These are phyloP conservation scores for Bryopsis sp. DNA, from an alignment of 139 green algal species.

Conservation along the genomic window DNA sequence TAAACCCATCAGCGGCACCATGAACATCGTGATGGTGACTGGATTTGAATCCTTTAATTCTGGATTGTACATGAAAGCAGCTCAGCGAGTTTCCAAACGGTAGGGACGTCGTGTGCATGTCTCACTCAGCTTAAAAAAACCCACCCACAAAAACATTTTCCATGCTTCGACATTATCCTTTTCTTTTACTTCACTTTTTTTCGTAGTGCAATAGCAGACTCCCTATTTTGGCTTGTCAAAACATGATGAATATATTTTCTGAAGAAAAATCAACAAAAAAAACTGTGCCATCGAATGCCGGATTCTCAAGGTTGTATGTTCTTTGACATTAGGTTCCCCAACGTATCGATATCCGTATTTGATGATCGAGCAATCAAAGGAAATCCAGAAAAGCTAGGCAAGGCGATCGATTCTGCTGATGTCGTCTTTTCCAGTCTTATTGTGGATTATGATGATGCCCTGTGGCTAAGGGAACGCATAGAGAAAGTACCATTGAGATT, in stretches of 20 bases:
- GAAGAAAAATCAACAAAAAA: not conserved
- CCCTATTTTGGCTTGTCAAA: too few species aligned
- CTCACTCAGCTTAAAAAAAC: too few species aligned
- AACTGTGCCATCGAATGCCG: not conserved
- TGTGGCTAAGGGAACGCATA: conserved; percentile 77
- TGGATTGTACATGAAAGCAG: conserved; percentile 70
- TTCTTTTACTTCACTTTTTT: too few species aligned
- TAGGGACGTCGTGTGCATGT: too few species aligned
- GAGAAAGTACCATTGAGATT: conserved; percentile 66
- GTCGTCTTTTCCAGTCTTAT: conserved; percentile 89
- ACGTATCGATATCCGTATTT: conserved; percentile 68
- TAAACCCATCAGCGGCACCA: not conserved
- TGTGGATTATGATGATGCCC: conserved; percentile 95
- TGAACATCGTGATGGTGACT: conserved; percentile 83
- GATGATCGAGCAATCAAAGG: conserved; percentile 75
- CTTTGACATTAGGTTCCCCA: conserved; percentile 26
- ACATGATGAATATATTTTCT: not conserved
- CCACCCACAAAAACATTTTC: too few species aligned
- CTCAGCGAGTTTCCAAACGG: conserved; percentile 20
- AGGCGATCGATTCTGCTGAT: conserved; percentile 70
- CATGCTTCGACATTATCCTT: too few species aligned
- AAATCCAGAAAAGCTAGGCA: conserved; percentile 48
- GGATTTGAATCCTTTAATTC: conserved; percentile 98
- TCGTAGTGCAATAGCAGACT: too few species aligned
- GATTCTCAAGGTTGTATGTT: not conserved